These are phyloP conservation scores for Nematodospora anomalae DNA, from an alignment of 1,139 yeast genomes.

Conservation along the genomic window DNA sequence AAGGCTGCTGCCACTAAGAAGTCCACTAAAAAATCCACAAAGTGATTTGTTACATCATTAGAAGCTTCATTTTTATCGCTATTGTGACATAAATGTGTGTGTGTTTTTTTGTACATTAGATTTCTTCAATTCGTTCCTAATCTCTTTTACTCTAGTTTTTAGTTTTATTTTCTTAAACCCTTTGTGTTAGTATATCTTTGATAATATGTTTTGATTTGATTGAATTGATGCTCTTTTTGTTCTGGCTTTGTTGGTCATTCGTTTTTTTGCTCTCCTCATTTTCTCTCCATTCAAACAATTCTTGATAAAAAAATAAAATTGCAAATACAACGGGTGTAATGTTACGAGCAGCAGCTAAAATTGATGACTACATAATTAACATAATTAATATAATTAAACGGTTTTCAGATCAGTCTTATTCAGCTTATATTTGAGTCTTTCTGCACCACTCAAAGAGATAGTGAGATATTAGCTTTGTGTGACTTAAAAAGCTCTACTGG, in stretches of 20 bases:
- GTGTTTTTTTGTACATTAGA: slow-evolving; percentile 5
- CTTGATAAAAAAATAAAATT: neutral
- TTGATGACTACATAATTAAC: no score
- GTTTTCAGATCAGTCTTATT: no score
- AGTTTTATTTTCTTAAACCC: slow-evolving; percentile 1
- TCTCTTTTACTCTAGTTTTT: neutral
- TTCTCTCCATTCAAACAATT: neutral
- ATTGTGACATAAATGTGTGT: neutral
- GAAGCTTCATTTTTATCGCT: neutral
- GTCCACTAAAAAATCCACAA: slow-evolving; percentile 13
- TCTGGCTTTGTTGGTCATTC: slow-evolving; percentile 1
- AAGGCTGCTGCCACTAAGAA: slow-evolving; percentile 18
- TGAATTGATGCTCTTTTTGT: neutral
- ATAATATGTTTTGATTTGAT: no score
- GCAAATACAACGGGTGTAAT: no score
- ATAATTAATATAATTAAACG: no score
- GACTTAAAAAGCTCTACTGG: neutral
- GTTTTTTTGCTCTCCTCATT: neutral
- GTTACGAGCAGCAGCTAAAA: no score
- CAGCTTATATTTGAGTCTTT: no score
- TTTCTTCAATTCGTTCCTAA: neutral
- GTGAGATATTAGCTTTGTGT: no score
- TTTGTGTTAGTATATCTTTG: neutral
- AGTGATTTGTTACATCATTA: slow-evolving; percentile 10
- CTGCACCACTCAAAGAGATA: no score